Conservation (phyloP, 73 alveolate species). For the Tetrahymena thermophila region DNA sequence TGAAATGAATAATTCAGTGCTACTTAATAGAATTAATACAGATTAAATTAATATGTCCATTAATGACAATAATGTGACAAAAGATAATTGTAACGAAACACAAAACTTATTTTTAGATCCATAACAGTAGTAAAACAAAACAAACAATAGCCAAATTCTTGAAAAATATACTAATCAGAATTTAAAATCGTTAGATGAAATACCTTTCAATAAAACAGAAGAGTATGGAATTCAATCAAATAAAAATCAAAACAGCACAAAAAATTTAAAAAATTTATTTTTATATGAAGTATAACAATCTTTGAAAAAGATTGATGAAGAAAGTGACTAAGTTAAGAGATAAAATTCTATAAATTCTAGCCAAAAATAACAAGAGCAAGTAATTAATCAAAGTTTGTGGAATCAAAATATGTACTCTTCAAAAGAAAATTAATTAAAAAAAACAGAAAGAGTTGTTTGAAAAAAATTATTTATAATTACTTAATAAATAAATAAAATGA, state of each 20-base stretch:
- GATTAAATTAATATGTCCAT: background rate
- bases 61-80: background rate
- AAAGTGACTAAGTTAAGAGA: background rate
- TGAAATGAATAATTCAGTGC: background rate
- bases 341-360: background rate
- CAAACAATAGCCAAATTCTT: background rate
- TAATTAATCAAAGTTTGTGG: background rate
- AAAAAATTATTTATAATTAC: no score
- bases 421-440: background rate
- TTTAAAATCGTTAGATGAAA: background rate
- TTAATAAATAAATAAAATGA: no score
- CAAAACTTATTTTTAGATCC: background rate
- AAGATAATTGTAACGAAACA: background rate
- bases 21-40: background rate
- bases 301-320: background rate
- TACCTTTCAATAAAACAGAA: background rate
- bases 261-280: no score
- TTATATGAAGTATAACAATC: background rate
- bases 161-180: background rate
- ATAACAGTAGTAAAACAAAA: background rate
- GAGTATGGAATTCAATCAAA: background rate
- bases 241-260: background rate
- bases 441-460: background rate
- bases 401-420: background rate
- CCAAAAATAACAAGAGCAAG: background rate